Evolutionary conservation across 2,329 filamentous ascomycete genomes (phyloP), one percentile per base, ranked within the genome.

Genomic region (Venturia oleaginea): DNA sequence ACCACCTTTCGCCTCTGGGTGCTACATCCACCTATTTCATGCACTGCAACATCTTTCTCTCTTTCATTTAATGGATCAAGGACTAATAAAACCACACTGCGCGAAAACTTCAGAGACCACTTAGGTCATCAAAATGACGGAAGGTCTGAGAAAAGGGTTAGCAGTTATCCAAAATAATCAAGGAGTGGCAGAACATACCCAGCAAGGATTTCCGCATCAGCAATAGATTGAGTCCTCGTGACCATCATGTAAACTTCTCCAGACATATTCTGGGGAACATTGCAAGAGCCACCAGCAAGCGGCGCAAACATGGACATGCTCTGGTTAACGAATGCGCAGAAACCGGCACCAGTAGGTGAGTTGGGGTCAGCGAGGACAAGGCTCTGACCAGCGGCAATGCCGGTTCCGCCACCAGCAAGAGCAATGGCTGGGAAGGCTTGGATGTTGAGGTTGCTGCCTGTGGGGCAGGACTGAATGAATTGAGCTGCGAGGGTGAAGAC

Each of bases 401-500:
- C 72, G 6, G 81, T 40, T 55, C 64, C 76, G 5, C 80, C 81
- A 27, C 81, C 83, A 72, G 82, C 74, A 61, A 88, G 75, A 67
- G 79, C 74, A 65, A 81, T 77, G 38, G 76, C 68, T 62, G 87
- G 84, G 85, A 90, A 83, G 67, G 86, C 78, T 65, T 80, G 82
- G 72, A 90, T 79, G 71, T 81, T 80, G 60, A 88, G 78, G 76
- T 86, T 85, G 71, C 83, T 84, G 63, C 73, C 86, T 34, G 81
- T 75, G 19, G 88, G 89, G 78, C 88, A 92, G 37, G 84, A 84
- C 64, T 76, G 74, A 78, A 92, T 91, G 80, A 91, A 91, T 55
- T 83, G 83, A 1, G 87, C 84, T 54, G 88, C 88, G 64, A 92
- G 82, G 43, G 87, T 87, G 80, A 90, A 91, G 74, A 91, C 85